phyloP scores from a whole-genome alignment of 2,329 filamentous ascomycete genomes.

The Cryoendolithus antarcticus region DNA sequence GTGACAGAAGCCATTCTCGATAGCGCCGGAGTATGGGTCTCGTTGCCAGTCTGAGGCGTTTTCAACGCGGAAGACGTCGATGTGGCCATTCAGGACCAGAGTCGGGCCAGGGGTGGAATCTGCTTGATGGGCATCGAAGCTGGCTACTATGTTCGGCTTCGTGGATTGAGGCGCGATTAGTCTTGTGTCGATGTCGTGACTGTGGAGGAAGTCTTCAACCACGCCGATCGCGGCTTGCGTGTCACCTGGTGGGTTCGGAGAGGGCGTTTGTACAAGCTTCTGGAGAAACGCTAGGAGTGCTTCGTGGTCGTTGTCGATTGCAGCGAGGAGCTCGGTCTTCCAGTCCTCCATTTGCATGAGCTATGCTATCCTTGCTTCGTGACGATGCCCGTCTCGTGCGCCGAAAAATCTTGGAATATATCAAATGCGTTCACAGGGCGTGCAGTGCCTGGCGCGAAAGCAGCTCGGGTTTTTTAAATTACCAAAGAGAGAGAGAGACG shows the following conservation, averaged over 20 bases:
- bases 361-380: too few relatives aligned
- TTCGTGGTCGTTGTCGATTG: slow-evolving; percentile 16
- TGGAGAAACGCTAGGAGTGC: slow-evolving; percentile 22
- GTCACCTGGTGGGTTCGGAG: slow-evolving; percentile 28
- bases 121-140: slow-evolving; percentile 13
- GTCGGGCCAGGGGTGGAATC: slow-evolving; percentile 14
- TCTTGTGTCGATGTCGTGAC: slow-evolving; percentile 12
- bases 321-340: slow-evolving; percentile 14
- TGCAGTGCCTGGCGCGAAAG: too few relatives aligned
- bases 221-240: slow-evolving; percentile 24
- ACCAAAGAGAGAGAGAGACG: too few relatives aligned
- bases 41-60: slow-evolving; percentile 24
- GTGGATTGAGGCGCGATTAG: slow-evolving; percentile 21
- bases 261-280: slow-evolving; percentile 23
- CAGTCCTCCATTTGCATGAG: neutral
- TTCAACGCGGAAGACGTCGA: slow-evolving; percentile 30
- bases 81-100: slow-evolving; percentile 31
- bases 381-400: too few relatives aligned
- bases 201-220: slow-evolving; percentile 19
- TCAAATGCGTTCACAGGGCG: too few relatives aligned
- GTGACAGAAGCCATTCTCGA: slow-evolving; percentile 22
- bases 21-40: slow-evolving; percentile 27
- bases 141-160: slow-evolving; percentile 25
- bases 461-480: too few relatives aligned
- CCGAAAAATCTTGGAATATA: too few relatives aligned